These are phyloP conservation scores for Podospora australis DNA, from an alignment of 495 filamentous ascomycete genomes.

Conservation along the genomic window DNA sequence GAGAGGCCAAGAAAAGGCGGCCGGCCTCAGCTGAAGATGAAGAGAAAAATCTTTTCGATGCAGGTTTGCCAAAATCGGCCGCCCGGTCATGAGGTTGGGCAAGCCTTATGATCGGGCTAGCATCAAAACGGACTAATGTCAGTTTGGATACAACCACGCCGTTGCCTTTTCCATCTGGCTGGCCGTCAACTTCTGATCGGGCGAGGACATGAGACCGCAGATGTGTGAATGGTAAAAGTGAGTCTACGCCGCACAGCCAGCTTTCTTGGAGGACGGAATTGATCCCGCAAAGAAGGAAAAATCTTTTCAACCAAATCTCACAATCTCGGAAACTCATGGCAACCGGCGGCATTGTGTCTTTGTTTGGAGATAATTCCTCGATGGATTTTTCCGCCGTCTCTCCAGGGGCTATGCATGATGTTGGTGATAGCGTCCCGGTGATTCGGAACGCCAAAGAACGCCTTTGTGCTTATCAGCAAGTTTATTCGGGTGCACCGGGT, in stretches of 20 bases:
- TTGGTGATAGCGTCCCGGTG: background rate
- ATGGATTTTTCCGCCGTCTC: too few relatives aligned
- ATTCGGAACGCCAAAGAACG: background rate
- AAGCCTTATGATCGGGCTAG: too few relatives aligned
- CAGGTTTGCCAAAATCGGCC: too few relatives aligned
- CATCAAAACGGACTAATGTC: too few relatives aligned
- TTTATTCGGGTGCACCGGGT: background rate
- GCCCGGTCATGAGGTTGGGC: too few relatives aligned
- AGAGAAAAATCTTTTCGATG: too few relatives aligned
- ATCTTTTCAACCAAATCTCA: background rate
- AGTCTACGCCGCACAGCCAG: background rate
- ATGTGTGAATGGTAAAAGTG: too few relatives aligned
- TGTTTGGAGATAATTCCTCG: background rate
- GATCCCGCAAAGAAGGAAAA: background rate
- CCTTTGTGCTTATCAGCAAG: background rate
- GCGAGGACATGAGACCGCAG: background rate
- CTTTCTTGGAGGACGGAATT: background rate
- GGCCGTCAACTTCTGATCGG: background rate
- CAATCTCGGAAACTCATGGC: background rate
- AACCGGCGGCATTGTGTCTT: background rate
- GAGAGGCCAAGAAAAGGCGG: too few relatives aligned
- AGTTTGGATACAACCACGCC: too few relatives aligned
- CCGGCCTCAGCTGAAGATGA: too few relatives aligned
- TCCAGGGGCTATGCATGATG: background rate
- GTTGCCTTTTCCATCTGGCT: too few relatives aligned